Conservation (phyloP, 169 alveolate species). For the Plasmodium gonderi region DNA sequence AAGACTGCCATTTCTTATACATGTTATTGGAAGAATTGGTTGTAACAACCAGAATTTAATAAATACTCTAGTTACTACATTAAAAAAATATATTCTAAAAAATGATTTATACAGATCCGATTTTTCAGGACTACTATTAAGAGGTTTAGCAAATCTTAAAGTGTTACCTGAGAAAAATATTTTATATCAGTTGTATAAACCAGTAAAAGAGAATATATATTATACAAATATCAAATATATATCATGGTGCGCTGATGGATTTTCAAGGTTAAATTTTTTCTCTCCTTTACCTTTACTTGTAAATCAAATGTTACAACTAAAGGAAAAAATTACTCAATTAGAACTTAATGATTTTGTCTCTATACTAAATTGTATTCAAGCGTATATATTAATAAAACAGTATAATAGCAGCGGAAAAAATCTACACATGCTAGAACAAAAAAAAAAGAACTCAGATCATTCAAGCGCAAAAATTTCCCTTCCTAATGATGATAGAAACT, state of each 20-base stretch:
- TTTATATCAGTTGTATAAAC: conserved; percentile 77
- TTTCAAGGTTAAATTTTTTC: conserved; percentile 77
- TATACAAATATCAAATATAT: conserved; percentile 82
- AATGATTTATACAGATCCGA: conserved; percentile 81
- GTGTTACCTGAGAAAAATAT: conserved; percentile 80
- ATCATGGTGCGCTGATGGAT: conserved; percentile 84
- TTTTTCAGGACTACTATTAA: conserved; percentile 80
- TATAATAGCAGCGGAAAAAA: conserved; percentile 10
- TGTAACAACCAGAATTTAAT: conserved; percentile 79
- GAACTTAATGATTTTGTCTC: conserved; percentile 83
- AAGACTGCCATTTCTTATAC: conserved; percentile 82
- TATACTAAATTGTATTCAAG: conserved; percentile 81
- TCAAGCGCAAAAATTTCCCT: conserved; percentile 20
- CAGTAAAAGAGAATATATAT: conserved; percentile 74
- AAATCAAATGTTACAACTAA: conserved; percentile 79
- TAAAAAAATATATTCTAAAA: conserved; percentile 63
- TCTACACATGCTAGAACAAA: neutral
- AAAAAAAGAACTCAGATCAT: neutral
- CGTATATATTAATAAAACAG: conserved; percentile 75
- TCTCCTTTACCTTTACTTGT: conserved; percentile 76
- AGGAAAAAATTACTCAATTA: conserved; percentile 77
- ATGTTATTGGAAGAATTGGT: conserved; percentile 84
- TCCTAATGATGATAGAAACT: neutral
- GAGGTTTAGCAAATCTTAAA: conserved; percentile 81
- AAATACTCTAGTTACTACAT: conserved; percentile 74